Evolutionary conservation across 225 moss, liverwort and hornwort species (phyloP).

Genomic region (Thuidium tamariscinum): DNA sequence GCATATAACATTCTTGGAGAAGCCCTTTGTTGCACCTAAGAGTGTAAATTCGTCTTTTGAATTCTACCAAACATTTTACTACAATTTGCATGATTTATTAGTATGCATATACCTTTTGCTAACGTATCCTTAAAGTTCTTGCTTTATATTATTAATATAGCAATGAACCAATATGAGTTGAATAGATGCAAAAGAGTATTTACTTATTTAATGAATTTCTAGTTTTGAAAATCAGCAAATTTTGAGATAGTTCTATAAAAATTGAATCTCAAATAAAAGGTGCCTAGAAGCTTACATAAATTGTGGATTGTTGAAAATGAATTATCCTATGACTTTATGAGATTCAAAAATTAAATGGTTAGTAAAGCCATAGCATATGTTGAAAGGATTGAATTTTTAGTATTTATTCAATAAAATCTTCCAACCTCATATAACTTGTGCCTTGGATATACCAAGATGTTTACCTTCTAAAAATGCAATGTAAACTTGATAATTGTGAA

Average conservation of each 20-base stretch:
- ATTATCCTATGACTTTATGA: rapidly evolving
- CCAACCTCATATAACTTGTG: not conserved
- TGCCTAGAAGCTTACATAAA: rapidly evolving
- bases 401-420: rapidly evolving
- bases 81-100: not conserved
- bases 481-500: not conserved
- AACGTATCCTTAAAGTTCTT: not conserved
- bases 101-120: not conserved
- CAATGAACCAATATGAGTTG: not conserved
- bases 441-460: not conserved
- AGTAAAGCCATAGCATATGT: not conserved
- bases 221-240: not conserved
- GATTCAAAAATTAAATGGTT: not conserved
- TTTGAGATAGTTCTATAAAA: no score
- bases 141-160: not conserved
- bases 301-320: not conserved
- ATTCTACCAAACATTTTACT: not conserved
- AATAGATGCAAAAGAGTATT: not conserved
- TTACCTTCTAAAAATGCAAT: not conserved
- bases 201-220: no score
- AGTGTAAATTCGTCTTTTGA: not conserved
- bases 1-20: not conserved
- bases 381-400: no score
- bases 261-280: not conserved
- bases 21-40: rapidly evolving